phyloP scores from a whole-genome alignment of 805 yeast species.

The Metschnikowia santaceciliae region DNA sequence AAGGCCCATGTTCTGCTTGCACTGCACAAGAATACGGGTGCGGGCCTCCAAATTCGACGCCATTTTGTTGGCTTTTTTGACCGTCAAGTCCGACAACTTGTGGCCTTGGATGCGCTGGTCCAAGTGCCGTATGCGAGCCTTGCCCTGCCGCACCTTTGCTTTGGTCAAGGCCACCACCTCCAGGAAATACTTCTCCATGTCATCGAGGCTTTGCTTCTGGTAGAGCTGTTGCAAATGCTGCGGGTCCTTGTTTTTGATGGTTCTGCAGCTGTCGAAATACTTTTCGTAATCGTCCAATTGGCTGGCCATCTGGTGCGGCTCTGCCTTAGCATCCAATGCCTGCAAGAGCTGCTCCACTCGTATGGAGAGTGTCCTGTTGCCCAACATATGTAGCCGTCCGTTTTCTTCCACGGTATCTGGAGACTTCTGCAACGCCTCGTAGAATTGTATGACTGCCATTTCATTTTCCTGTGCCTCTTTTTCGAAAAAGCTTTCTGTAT shows the following conservation, averaged over 20 bases:
- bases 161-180: neutral
- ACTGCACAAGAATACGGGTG: neutral
- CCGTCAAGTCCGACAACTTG: neutral
- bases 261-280: neutral
- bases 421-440: slow-evolving; percentile 1
- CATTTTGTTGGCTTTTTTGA: neutral
- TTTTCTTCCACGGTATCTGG: neutral
- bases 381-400: slow-evolving; percentile 1
- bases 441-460: neutral
- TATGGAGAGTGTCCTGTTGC: neutral
- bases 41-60: neutral
- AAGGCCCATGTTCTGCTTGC: neutral
- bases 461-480: neutral
- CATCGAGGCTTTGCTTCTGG: neutral
- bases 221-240: slow-evolving; percentile 2
- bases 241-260: slow-evolving; percentile 1
- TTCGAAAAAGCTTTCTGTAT: neutral
- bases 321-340: slow-evolving; percentile 1
- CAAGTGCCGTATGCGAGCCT: neutral
- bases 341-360: slow-evolving; percentile 1
- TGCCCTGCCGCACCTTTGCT: neutral
- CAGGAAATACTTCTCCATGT: neutral
- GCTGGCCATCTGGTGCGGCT: neutral
- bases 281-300: slow-evolving; percentile 3
- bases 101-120: neutral